Conservation (phyloP, 73 alveolate genomes). For the Paramecium bursaria region DNA sequence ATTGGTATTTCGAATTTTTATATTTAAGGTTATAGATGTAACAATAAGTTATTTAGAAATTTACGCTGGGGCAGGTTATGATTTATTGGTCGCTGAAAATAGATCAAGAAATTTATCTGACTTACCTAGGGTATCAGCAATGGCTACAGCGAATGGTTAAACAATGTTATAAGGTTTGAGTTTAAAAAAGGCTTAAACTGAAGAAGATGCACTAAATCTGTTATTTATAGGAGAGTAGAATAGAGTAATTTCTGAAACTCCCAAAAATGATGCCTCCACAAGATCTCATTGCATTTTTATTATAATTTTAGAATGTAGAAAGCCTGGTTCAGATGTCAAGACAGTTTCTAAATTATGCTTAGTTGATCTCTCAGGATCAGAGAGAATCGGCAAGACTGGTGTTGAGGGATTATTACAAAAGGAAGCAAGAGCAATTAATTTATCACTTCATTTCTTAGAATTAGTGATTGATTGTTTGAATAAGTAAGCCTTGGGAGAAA, state of each 20-base stretch:
- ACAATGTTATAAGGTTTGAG: slow-evolving; percentile 95
- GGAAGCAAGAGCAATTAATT: slow-evolving; percentile 96
- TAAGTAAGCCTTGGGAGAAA: slow-evolving; percentile 85
- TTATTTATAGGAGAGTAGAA: slow-evolving; percentile 99
- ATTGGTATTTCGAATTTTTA: slow-evolving; percentile 87
- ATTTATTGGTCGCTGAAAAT: slow-evolving; percentile 94
- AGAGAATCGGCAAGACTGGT: slow-evolving; percentile 90
- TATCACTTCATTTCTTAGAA: slow-evolving; percentile 96
- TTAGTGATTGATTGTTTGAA: slow-evolving; percentile 94
- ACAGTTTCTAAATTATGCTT: slow-evolving; percentile 93
- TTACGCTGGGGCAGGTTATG: slow-evolving; percentile 98
- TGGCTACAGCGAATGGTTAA: slow-evolving; percentile 93
- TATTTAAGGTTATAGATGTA: slow-evolving; percentile 70
- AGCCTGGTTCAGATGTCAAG: slow-evolving; percentile 96
- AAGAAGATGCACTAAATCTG: slow-evolving; percentile 97
- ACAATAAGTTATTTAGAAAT: slow-evolving; percentile 92
- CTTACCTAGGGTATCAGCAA: slow-evolving; percentile 94
- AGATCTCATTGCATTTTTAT: slow-evolving; percentile 99
- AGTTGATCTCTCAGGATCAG: slow-evolving; percentile 97
- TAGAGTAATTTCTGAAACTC: slow-evolving; percentile 99
- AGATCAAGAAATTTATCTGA: slow-evolving; percentile 92
- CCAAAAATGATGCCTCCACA: slow-evolving; percentile 99
- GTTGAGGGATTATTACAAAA: slow-evolving; percentile 83
- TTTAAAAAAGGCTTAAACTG: slow-evolving; percentile 96
- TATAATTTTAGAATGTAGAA: slow-evolving; percentile 95